Evolutionary conservation across 2,329 filamentous ascomycete species (phyloP).

Genomic region (Chrysosporium queenslandicum): DNA sequence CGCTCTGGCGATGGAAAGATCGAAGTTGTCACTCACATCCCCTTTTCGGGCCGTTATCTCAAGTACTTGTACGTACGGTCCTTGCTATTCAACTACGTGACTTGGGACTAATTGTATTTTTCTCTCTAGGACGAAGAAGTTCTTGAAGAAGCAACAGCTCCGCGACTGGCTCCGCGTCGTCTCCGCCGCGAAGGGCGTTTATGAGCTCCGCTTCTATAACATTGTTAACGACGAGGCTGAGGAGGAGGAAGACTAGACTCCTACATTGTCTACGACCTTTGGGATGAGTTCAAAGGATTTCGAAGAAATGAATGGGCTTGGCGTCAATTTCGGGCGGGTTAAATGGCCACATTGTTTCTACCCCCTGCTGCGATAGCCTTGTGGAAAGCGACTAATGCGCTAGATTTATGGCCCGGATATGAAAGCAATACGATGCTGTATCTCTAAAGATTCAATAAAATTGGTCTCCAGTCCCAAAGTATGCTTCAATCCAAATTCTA

Average conservation of each 20-base stretch:
- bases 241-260: conserved; percentile 90
- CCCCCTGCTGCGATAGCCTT: background rate
- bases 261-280: background rate
- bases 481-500: background rate
- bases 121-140: conserved; percentile 85
- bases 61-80: conserved; percentile 88
- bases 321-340: background rate
- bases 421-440: background rate
- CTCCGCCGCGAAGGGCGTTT: conserved; percentile 93
- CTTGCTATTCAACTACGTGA: no score
- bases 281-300: conserved; percentile 13
- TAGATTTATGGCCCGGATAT: background rate
- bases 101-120: background rate
- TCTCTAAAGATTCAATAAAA: conserved; percentile 1
- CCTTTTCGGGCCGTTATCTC: conserved; percentile 96
- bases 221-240: conserved; percentile 97
- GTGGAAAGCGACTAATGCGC: background rate
- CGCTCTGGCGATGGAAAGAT: conserved; percentile 95
- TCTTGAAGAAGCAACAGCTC: conserved; percentile 99
- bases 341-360: no score
- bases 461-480: background rate
- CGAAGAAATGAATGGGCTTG: background rate
- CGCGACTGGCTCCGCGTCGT: conserved; percentile 99
- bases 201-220: conserved; percentile 99
- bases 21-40: conserved; percentile 93